phyloP scores from a whole-genome alignment of 106 monocot species.

The Dendrobium nobile region DNA sequence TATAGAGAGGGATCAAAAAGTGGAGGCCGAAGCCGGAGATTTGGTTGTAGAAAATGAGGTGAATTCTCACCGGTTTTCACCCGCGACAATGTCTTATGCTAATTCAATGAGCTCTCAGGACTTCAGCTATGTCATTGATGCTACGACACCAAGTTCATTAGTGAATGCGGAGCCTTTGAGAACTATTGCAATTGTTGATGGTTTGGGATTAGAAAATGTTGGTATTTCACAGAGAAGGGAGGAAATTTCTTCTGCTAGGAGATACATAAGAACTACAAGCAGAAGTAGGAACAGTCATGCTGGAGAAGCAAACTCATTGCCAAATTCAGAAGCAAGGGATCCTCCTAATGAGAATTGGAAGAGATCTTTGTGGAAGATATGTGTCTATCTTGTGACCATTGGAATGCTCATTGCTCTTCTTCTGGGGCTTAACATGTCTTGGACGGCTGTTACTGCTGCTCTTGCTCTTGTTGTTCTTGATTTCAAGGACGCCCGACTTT shows the following conservation, averaged over 20 bases:
- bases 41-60: conserved; percentile 18
- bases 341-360: conserved; percentile 17
- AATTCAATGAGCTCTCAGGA: background rate
- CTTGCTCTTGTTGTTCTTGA: conserved; percentile 46
- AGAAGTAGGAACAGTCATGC: conserved; percentile 6
- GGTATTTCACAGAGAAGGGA: conserved; percentile 10
- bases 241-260: background rate
- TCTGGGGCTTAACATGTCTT: conserved; percentile 49
- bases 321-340: conserved; percentile 18
- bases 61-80: conserved; percentile 22
- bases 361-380: conserved; percentile 30
- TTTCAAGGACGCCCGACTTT: conserved; percentile 45
- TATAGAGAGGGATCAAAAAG: conserved; percentile 13
- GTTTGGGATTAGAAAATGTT: background rate
- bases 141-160: background rate
- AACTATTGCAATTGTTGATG: background rate
- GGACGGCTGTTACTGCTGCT: conserved; percentile 52
- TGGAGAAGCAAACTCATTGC: background rate
- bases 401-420: conserved; percentile 48
- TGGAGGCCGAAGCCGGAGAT: background rate
- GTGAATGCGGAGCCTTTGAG: background rate
- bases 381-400: conserved; percentile 41
- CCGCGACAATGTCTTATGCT: conserved; percentile 25
- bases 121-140: background rate
- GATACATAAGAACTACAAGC: background rate